These are phyloP conservation scores for Fusarium sp. DNA, from an alignment of 2,329 filamentous ascomycete genomes.

Conservation along the genomic window DNA sequence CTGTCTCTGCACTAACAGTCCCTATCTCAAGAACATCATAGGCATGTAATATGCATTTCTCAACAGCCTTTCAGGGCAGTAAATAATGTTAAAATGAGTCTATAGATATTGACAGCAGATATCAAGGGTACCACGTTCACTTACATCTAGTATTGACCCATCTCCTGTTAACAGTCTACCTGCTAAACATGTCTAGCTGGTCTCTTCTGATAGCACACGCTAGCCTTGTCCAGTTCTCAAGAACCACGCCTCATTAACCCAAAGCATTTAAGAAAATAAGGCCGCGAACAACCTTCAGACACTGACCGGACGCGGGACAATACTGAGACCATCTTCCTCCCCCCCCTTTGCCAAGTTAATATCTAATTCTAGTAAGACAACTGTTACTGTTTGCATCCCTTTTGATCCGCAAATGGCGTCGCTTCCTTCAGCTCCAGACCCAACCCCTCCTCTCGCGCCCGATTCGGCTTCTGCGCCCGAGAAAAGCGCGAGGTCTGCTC, in stretches of 20 bases:
- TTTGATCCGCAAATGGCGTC: conserved; percentile 8
- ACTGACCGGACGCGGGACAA: background rate
- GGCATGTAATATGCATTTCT: background rate
- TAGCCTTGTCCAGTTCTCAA: background rate
- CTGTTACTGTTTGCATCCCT: background rate
- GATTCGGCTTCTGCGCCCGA: conserved; percentile 39
- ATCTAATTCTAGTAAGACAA: background rate
- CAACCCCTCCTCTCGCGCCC: conserved; percentile 16
- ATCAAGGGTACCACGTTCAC: too few species aligned
- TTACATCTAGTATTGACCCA: fast-evolving
- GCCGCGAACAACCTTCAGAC: background rate
- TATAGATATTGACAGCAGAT: too few species aligned
- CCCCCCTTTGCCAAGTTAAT: background rate
- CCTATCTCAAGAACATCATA: background rate
- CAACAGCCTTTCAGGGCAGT: background rate
- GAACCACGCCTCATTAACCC: background rate
- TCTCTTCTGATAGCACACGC: background rate
- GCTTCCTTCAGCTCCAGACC: background rate
- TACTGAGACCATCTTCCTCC: background rate
- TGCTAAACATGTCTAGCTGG: background rate
- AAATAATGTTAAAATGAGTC: background rate
- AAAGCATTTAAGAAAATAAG: background rate
- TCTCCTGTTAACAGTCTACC: fast-evolving
- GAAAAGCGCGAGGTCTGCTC: conserved; percentile 38
- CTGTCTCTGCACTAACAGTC: background rate